phyloP scores from a whole-genome alignment of 352 stramenopile species.

The Phytopythium mirpurense region DNA sequence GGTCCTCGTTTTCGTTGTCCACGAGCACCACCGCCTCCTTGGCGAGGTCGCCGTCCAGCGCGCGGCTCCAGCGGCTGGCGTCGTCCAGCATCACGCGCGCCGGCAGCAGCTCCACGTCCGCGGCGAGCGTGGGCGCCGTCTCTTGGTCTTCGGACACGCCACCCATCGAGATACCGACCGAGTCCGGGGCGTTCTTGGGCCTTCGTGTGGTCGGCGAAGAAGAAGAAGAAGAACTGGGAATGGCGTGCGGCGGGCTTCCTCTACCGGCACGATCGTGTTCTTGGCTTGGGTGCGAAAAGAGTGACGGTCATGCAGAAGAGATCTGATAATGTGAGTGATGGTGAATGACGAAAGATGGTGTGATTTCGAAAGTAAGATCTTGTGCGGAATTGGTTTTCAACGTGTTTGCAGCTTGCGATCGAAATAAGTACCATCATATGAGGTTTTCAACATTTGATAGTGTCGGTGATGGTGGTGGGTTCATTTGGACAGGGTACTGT shows the following conservation, averaged over 20 bases:
- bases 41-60: background rate
- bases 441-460: background rate
- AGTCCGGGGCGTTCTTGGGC: background rate
- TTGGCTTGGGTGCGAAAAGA: background rate
- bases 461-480: background rate
- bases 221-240: background rate
- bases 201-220: no score
- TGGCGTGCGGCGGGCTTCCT: no score
- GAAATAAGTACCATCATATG: background rate
- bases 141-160: background rate
- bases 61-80: background rate
- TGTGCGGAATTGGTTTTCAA: background rate
- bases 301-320: background rate
- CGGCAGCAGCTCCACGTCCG: slow-evolving; percentile 5
- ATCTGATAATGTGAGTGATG: slow-evolving; percentile 2
- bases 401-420: no score
- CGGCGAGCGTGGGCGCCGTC: background rate
- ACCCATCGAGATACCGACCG: background rate
- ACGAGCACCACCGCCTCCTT: background rate
- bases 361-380: background rate
- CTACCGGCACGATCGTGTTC: no score
- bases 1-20: slow-evolving; percentile 9
- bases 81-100: slow-evolving; percentile 9
- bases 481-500: no score
- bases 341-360: background rate